Base-by-base conservation (phyloP, 2,329 filamentous ascomycete species). In the Aspergillus sp. region DNA sequence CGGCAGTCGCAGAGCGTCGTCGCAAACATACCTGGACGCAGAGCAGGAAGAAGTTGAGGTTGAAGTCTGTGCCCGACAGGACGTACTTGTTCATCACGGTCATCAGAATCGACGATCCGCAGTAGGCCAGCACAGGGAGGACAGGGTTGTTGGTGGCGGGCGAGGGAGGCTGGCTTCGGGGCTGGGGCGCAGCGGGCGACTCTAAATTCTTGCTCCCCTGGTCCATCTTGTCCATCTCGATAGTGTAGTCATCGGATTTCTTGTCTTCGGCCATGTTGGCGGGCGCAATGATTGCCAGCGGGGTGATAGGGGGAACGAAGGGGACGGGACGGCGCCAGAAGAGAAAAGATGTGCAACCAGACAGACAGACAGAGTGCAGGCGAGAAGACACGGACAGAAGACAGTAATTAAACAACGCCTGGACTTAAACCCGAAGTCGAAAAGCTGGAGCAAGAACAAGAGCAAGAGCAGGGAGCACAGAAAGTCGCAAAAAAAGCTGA, bases 51-150 rank as follows among this genome's bases (percentile, higher is more conserved):
- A 96, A 94, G 65, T 93, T 94, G 52, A 98, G 67, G 65, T 98
- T 98, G 75, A 93, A 98, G 46, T 81, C 75, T 32, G 74, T 72
- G 39, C 91, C 91, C 5, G 86, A 95, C 29, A 98, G 77, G 42
- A 95, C 88, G 61, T 93, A 98, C 72, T 98, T 98, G 69, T 98
- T 98, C 61, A 93, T 91, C n/a, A 95, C 84, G 5, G 91, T 98
- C 91, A 98, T 98, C 61, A 89, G 75, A 57, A 98, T 98, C n/a
- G 88, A 95, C 33, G 89, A 85, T 52, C 82, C 70, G 63, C 91
- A 98, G 70, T 98, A 98, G 30, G 84, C 78, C 44, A 93, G 57
- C 49, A 98, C 83, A 14, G 89, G 86, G 29, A 91, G 58, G 28
- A 75, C 68, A 11, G 86, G 84, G 61, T 78, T 91, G 64, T 86